Evolutionary conservation across 208 protist genomes (phyloP).

Genomic region (Crithidia expoeki): DNA sequence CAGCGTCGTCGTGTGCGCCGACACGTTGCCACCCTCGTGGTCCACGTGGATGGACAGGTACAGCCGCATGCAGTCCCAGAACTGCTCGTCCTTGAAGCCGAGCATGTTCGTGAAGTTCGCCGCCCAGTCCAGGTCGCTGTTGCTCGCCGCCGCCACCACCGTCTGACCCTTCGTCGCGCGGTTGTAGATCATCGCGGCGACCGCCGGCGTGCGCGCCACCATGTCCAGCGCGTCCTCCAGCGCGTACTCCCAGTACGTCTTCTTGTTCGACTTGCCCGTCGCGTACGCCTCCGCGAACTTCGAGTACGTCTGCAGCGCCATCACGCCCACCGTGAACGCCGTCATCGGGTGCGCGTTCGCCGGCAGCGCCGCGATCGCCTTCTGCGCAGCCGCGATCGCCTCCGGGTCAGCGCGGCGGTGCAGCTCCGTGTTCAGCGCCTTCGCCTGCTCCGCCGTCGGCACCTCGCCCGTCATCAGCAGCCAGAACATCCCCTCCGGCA

Average conservation of each 20-base stretch:
- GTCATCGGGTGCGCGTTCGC: slow-evolving; percentile 97
- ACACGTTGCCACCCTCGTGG: slow-evolving; percentile 97
- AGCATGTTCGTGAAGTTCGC: slow-evolving; percentile 96
- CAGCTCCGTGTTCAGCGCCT: slow-evolving; percentile 83
- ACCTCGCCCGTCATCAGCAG: slow-evolving; percentile 97
- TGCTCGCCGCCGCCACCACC: slow-evolving; percentile 46
- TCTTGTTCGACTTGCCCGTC: slow-evolving; percentile 90
- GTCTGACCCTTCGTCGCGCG: slow-evolving; percentile 58
- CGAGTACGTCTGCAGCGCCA: slow-evolving; percentile 92
- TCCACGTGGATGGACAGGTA: slow-evolving; percentile 97
- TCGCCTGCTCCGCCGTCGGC: slow-evolving; percentile 79
- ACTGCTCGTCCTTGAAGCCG: slow-evolving; percentile 89
- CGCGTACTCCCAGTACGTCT: slow-evolving; percentile 95
- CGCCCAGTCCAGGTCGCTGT: slow-evolving; percentile 91
- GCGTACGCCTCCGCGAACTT: slow-evolving; percentile 95
- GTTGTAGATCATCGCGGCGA: slow-evolving; percentile 95
- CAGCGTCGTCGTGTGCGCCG: slow-evolving; percentile 96
- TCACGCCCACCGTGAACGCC: slow-evolving; percentile 80
- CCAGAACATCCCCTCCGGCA: slow-evolving; percentile 97
- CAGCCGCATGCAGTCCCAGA: slow-evolving; percentile 98
- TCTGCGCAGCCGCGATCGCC: slow-evolving; percentile 68
- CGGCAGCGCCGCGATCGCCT: slow-evolving; percentile 91
- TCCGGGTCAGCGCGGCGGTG: slow-evolving; percentile 70
- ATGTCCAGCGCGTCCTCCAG: slow-evolving; percentile 95
- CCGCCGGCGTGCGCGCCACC: slow-evolving; percentile 86